Evolutionary conservation across 345 rosid genomes (phyloP), one percentile per base, ranked within the genome.

Genomic region (Gossypium ekmanianum): DNA sequence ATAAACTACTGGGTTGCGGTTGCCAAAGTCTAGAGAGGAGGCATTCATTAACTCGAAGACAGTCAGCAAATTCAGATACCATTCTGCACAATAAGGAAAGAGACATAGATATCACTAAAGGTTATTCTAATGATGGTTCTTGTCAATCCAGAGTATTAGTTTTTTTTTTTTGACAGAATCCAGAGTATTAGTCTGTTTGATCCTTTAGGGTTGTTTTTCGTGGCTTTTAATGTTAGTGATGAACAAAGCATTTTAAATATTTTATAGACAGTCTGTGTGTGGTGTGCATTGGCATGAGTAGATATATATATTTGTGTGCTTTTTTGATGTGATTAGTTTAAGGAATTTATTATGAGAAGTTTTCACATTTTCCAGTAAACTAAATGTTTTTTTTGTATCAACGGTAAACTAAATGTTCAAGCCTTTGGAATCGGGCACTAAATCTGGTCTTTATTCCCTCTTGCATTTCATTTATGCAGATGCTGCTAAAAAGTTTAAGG

Each of bases 1-100:
- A 91, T 79, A 92, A 94, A 86, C 87, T 94, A 26, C 76, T 92
- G 75, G 89, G 92, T 77, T 87, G 91, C 73, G 74, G 80, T 76
- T 92, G 95, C 72, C 92, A 83, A 87, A 85, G 70, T 63, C 79
- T 80, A 70, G 93, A 85, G 80, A 87, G 85, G 83, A 87, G 84
- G 82, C 83, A 77, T 64, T 84, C 90, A 17, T 81, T 79, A 58
- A 67, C 61, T 68, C 81, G 50, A 22, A 34, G 67, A 45, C 75
- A 67, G 62, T 67, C 61, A 45, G 75, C 74, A 44, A 73, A 41
- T 69, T 81, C 85, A 44, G 77, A 83, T 74, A 73, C 71, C 47
- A 65, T 55, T 74, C 18, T 45, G 52, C 78, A 62, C 55, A 76
- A 77, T 71, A 79, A 84, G 61, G 89, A 85, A 77, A 71, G 57